phyloP scores from a whole-genome alignment of 2,329 filamentous ascomycete genomes.

The Botryotinia calthae region DNA sequence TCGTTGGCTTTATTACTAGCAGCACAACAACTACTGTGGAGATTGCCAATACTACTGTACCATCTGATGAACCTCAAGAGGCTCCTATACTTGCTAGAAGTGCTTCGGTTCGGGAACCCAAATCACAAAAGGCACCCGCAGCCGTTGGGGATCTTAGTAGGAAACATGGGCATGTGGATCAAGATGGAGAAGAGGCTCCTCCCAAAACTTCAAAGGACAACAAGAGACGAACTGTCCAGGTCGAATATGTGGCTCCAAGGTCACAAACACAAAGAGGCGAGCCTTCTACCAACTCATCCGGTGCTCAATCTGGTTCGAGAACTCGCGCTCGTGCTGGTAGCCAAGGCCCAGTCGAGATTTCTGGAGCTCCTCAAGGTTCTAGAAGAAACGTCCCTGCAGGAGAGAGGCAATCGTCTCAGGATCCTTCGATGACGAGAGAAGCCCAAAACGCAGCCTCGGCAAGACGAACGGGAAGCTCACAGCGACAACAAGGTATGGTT shows the following conservation, averaged over 20 bases:
- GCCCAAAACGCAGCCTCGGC: constrained; percentile 49
- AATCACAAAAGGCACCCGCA: constrained; percentile 56
- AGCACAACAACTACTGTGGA: constrained; percentile 85
- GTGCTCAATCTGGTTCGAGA: constrained; percentile 42
- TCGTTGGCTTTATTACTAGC: constrained; percentile 96
- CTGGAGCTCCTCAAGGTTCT: constrained; percentile 28
- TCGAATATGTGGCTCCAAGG: constrained; percentile 92
- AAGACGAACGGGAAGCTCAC: constrained; percentile 35
- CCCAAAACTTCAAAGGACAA: constrained; percentile 71
- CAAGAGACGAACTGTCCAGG: constrained; percentile 91
- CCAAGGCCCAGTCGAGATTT: constrained; percentile 50
- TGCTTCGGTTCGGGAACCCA: constrained; percentile 88
- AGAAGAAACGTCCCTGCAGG: constrained; percentile 41
- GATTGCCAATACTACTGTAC: constrained; percentile 75
- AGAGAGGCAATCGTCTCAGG: constrained; percentile 60
- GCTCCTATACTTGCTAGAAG: constrained; percentile 71
- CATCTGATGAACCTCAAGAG: constrained; percentile 55
- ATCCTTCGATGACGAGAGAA: constrained; percentile 51
- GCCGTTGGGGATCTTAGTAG: constrained; percentile 63
- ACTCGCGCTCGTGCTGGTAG: constrained; percentile 55
- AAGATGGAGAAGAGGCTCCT: constrained; percentile 60
- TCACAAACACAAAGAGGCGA: constrained; percentile 74
- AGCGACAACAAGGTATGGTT: constrained; percentile 43
- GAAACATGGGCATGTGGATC: constrained; percentile 73
- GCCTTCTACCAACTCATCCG: constrained; percentile 27